phyloP scores from a whole-genome alignment of 257 asterid species.

The Capsicum rhomboideum region DNA sequence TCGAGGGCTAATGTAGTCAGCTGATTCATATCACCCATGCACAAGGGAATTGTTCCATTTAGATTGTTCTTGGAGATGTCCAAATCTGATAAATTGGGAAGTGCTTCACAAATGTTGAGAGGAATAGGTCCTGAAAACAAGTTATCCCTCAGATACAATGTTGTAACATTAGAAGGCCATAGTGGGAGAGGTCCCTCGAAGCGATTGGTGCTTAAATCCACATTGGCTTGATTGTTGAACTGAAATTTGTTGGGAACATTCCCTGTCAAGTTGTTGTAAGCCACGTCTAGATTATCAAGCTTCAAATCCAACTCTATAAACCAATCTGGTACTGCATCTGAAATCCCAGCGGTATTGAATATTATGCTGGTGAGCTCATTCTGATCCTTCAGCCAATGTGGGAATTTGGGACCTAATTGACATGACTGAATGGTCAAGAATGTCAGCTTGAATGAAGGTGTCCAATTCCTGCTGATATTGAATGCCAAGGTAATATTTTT shows the following conservation, averaged over 20 bases:
- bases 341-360: conserved; percentile 16
- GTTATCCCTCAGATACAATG: conserved; percentile 25
- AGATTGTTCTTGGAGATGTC: too few relatives aligned
- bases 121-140: conserved; percentile 29
- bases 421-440: conserved; percentile 22
- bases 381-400: conserved; percentile 20
- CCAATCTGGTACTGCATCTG: conserved; percentile 26
- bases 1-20: conserved; percentile 17
- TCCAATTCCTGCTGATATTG: conserved; percentile 18
- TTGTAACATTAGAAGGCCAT: conserved; percentile 20
- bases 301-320: conserved; percentile 19
- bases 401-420: conserved; percentile 27
- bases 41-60: conserved; percentile 20
- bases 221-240: conserved; percentile 1
- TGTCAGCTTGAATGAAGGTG: conserved; percentile 23
- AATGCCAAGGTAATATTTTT: conserved; percentile 13
- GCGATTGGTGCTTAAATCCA: conserved; percentile 17
- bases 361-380: conserved; percentile 10
- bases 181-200: conserved; percentile 30
- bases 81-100: conserved; percentile 12
- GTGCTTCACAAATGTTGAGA: conserved; percentile 10
- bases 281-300: conserved; percentile 16
- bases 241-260: conserved; percentile 10
- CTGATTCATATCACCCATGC: conserved; percentile 7
- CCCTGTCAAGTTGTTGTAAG: conserved; percentile 19